phyloP scores from a whole-genome alignment of 495 filamentous ascomycete genomes.

The Penicillium paxilli region DNA sequence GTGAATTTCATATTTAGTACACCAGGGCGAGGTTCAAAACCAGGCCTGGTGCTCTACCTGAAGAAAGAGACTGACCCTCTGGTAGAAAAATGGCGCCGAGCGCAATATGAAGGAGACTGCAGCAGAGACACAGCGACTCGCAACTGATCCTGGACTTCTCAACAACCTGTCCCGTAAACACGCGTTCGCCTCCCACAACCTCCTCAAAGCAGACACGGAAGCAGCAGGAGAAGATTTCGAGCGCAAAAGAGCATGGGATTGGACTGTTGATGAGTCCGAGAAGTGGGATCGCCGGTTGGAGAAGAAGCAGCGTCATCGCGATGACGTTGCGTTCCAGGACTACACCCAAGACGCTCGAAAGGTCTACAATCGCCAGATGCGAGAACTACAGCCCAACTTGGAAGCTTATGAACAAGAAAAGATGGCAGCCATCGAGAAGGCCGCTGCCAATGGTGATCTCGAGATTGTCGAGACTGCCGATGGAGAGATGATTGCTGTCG shows the following conservation, averaged over 20 bases:
- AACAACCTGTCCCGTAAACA: conserved; percentile 74
- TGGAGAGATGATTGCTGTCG: conserved; percentile 91
- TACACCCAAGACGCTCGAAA: conserved; percentile 85
- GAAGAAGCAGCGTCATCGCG: conserved; percentile 80
- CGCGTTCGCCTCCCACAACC: conserved; percentile 86
- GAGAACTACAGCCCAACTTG: conserved; percentile 66
- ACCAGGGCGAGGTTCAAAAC: neutral
- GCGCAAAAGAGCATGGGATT: conserved; percentile 97
- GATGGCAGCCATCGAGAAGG: conserved; percentile 76
- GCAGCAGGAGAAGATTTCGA: conserved; percentile 90
- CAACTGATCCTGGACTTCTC: conserved; percentile 71
- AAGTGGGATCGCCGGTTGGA: conserved; percentile 87
- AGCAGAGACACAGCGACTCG: conserved; percentile 76
- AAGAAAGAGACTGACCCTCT: neutral
- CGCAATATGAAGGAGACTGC: conserved; percentile 82
- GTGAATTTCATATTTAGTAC: conserved; percentile 7
- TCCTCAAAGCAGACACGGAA: conserved; percentile 87
- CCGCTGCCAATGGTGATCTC: conserved; percentile 74
- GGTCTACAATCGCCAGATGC: conserved; percentile 88
- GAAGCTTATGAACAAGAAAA: conserved; percentile 86
- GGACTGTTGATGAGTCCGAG: conserved; percentile 92
- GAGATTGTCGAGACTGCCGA: conserved; percentile 93
- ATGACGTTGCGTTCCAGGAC: conserved; percentile 88
- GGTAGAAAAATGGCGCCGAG: conserved; percentile 67
- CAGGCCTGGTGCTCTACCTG: neutral